Conservation (phyloP, 805 yeast genomes). For the Candida bentonensis region DNA sequence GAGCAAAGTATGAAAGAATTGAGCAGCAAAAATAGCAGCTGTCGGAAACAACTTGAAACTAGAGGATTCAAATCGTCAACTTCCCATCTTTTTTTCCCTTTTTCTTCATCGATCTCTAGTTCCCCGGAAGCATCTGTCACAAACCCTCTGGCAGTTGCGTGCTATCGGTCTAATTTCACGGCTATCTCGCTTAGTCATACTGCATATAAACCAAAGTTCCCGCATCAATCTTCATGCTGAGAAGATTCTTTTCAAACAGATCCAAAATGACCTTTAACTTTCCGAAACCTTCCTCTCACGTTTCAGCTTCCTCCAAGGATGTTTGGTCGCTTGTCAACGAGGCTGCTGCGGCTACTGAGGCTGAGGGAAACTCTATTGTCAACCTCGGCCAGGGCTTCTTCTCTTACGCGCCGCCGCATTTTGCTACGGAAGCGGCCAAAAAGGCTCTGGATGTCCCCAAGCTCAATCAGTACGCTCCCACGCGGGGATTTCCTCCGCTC, state of each 20-base stretch:
- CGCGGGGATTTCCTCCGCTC: constrained; percentile 72
- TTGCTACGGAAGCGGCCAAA: constrained; percentile 72
- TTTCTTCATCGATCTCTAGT: too few relatives aligned
- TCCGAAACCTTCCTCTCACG: constrained; percentile 6
- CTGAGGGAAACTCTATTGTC: constrained; percentile 68
- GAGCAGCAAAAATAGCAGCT: too few relatives aligned
- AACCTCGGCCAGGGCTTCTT: constrained; percentile 97
- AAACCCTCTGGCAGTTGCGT: background rate
- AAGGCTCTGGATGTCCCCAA: constrained; percentile 59
- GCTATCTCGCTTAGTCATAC: background rate
- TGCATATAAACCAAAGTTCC: background rate
- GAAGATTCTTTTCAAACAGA: background rate
- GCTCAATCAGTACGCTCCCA: constrained; percentile 84
- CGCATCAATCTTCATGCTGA: background rate
- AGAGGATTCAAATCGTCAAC: too few relatives aligned
- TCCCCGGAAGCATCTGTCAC: too few relatives aligned
- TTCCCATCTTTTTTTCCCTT: too few relatives aligned
- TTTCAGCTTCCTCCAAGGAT: constrained; percentile 48
- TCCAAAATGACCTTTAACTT: background rate
- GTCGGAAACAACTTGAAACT: too few relatives aligned
- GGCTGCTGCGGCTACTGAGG: constrained; percentile 72
- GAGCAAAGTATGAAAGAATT: too few relatives aligned
- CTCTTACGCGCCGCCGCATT: constrained; percentile 91
- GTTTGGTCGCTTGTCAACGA: constrained; percentile 94
- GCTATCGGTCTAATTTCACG: background rate